Evolutionary conservation across 2,329 filamentous ascomycete species (phyloP).

Genomic region (Gnomoniopsis sp.): DNA sequence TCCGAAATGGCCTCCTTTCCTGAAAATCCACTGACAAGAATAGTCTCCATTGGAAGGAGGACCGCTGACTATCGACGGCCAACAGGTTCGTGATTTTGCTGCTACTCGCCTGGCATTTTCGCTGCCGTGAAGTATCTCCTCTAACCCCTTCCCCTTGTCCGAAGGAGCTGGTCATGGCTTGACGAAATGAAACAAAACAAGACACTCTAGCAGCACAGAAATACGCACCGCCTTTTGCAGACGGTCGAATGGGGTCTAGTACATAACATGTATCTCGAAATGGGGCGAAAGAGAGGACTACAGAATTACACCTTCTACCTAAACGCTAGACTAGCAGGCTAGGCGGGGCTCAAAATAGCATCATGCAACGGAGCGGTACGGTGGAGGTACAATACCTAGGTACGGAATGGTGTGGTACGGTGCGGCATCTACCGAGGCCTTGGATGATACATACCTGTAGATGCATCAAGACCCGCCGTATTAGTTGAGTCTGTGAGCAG

Average conservation of each 20-base stretch:
- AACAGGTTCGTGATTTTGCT: background rate
- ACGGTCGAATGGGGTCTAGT: background rate
- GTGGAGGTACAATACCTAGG: background rate
- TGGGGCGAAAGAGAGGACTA: background rate
- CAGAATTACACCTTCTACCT: background rate
- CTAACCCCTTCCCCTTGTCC: too few species aligned
- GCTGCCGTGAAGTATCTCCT: background rate
- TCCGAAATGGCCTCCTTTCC: slow-evolving; percentile 9
- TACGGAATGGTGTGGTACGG: background rate
- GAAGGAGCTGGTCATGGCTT: background rate
- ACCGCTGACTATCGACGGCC: background rate
- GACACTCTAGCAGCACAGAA: background rate
- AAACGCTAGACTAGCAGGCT: background rate
- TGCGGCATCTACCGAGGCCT: background rate
- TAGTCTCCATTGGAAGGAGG: background rate
- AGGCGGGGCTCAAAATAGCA: background rate
- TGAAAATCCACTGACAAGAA: background rate
- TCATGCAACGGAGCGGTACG: background rate
- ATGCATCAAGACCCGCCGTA: too few species aligned
- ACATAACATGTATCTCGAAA: background rate
- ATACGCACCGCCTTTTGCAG: background rate
- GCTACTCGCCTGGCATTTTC: background rate
- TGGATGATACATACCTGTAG: background rate
- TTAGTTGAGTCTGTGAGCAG: too few species aligned
- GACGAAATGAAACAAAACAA: background rate